Percentiles rank a stretch among this genome's conserved stretches.
Conservation (phyloP, 2,329 filamentous ascomycete genomes). For the Epichloe scottii region DNA sequence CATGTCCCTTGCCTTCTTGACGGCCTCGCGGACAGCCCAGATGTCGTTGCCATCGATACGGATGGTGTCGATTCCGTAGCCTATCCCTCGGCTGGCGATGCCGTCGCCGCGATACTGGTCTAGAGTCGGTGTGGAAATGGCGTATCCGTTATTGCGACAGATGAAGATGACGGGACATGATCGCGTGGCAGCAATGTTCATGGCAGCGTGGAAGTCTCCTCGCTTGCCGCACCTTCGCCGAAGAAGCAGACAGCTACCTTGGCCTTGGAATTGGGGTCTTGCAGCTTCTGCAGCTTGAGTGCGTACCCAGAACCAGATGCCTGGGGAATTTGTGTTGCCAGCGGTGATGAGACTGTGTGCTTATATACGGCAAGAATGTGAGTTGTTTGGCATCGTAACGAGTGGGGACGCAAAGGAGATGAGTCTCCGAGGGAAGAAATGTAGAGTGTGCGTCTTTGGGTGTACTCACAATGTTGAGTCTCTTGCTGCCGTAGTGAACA, state of each 20-base stretch:
- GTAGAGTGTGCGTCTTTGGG: background rate
- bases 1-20: constrained; percentile 61
- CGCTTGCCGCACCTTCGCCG: constrained; percentile 78
- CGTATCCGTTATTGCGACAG: constrained; percentile 87
- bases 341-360: constrained; percentile 72
- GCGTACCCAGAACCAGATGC: constrained; percentile 80
- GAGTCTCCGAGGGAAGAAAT: too few relatives aligned
- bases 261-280: constrained; percentile 54
- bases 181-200: constrained; percentile 82
- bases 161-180: constrained; percentile 83
- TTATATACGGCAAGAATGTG: constrained; percentile 25
- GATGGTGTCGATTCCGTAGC: constrained; percentile 90
- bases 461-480: constrained; percentile 63
- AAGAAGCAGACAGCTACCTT: constrained; percentile 76
- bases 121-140: constrained; percentile 77
- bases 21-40: constrained; percentile 74
- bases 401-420: background rate
- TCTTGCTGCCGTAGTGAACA: constrained; percentile 80
- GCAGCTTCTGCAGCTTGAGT: constrained; percentile 65
- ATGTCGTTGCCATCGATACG: constrained; percentile 92
- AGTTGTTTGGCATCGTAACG: background rate
- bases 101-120: constrained; percentile 89
- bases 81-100: constrained; percentile 74
- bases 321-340: constrained; percentile 84
- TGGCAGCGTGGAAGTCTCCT: constrained; percentile 82